Evolutionary conservation across 257 asterid species (phyloP), one percentile per base, ranked within the genome.

Genomic region (Lavandula angustifolia): DNA sequence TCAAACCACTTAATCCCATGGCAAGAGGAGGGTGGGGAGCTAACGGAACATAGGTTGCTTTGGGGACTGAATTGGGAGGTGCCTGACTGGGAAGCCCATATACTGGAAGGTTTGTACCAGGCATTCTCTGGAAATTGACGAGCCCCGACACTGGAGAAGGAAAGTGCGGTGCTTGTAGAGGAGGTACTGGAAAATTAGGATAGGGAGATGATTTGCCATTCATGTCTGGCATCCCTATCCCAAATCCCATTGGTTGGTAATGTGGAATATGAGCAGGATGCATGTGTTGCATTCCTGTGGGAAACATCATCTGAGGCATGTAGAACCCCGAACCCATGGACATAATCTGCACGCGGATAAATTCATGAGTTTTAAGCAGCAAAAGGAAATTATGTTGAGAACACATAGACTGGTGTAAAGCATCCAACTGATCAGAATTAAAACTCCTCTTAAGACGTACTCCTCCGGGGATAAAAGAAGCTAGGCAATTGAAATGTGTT

Each of bases 311-410:
- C 4, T 67, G 92, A 1, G 97, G 95, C 87, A 90, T 80, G 22
- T 85, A 94, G 66, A 94, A 66, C 32, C 99, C 98, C 8, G 96
- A 76, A 57, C 98, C 94, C 95, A 94, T 86, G 9, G 99, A 84
- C 99, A 90, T 86, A 52, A 94, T 80, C 99, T 94, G 83, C 79
- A 72, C 43, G 74, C 64, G 16, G 37, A 51, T 60, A 49, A 34
- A 62, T 31, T 11, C 5, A 61, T 22, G 14, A 54, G 17, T 41
- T 46, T 18, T 27, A 54, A 54, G 49, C 42, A 37, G 42, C 11
- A 27, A 43, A 5, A 9, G 10, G 17, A 60, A 31, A 54, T 18
- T 2, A 31, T 17, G 18, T 64, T 52, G 8, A 31, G 47, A 33
- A 18, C n/a, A 35, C 14, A 17, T 54, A 2, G 35, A 13, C 16